Evolutionary conservation across 2,329 filamentous ascomycete genomes (phyloP).

Genomic region (Colletotrichum neosansevieriae): DNA sequence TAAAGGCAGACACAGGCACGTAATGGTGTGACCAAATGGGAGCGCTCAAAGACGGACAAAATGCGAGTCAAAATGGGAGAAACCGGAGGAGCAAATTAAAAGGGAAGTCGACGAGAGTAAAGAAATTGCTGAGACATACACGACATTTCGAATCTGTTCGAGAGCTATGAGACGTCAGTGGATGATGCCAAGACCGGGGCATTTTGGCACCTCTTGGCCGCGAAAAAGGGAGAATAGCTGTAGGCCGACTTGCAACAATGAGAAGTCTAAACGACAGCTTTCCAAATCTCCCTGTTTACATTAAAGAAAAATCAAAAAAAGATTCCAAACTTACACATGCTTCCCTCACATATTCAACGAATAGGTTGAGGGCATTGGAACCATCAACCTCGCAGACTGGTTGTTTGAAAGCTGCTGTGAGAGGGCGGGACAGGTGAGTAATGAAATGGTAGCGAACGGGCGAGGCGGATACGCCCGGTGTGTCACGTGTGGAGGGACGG

Average conservation of each 20-base stretch:
- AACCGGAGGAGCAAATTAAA: slow-evolving; percentile 28
- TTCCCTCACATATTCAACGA: slow-evolving; percentile 56
- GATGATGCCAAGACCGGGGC: slow-evolving; percentile 50
- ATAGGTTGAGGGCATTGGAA: slow-evolving; percentile 40
- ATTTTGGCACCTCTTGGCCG: slow-evolving; percentile 46
- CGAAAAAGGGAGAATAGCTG: slow-evolving; percentile 14
- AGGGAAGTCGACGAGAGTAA: not conserved
- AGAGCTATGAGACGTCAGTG: slow-evolving; percentile 58
- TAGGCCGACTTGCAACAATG: not conserved
- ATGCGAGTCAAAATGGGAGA: slow-evolving; percentile 29
- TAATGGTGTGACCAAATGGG: not conserved
- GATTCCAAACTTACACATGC: slow-evolving; percentile 54
- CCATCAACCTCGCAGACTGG: slow-evolving; percentile 33
- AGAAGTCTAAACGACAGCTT: not conserved
- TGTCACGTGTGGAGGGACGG: not conserved
- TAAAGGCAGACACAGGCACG: not conserved
- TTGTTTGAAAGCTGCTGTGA: slow-evolving; percentile 18
- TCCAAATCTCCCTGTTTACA: not conserved
- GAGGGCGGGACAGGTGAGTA: not conserved
- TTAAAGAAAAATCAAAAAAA: no score
- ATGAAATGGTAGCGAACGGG: not conserved
- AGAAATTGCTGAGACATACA: slow-evolving; percentile 53
- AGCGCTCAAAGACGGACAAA: not conserved
- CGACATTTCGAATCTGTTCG: slow-evolving; percentile 63
- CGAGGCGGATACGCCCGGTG: slow-evolving; percentile 25